Percentiles rank a stretch among this genome's conserved stretches.
These are phyloP conservation scores for Pseudonectria buxi DNA, from an alignment of 2,329 filamentous ascomycete genomes.

Conservation along the genomic window DNA sequence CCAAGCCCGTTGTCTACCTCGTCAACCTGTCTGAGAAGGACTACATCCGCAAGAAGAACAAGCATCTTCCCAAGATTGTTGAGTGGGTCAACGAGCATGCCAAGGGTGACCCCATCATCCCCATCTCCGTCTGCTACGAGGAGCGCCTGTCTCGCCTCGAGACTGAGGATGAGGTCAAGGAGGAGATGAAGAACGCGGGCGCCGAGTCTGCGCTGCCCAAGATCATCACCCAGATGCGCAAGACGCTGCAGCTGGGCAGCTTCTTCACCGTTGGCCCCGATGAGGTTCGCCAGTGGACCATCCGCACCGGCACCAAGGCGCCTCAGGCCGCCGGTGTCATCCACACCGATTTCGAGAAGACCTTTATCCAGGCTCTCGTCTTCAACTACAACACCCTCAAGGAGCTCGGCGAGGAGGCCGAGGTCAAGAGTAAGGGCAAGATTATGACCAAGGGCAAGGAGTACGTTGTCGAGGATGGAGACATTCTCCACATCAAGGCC, in stretches of 20 bases:
- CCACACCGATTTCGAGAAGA: slow-evolving; percentile 98
- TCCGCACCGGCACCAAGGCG: slow-evolving; percentile 93
- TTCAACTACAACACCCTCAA: slow-evolving; percentile 81
- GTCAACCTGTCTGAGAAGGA: slow-evolving; percentile 97
- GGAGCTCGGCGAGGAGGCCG: slow-evolving; percentile 81
- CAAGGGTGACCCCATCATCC: slow-evolving; percentile 81
- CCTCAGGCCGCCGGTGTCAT: slow-evolving; percentile 96
- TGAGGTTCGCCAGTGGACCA: slow-evolving; percentile 97
- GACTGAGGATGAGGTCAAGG: slow-evolving; percentile 66
- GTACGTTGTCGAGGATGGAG: slow-evolving; percentile 81
- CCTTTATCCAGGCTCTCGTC: slow-evolving; percentile 92
- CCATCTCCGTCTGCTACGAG: slow-evolving; percentile 87
- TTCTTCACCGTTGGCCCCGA: slow-evolving; percentile 97
- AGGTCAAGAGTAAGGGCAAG: slow-evolving; percentile 91
- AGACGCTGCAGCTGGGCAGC: slow-evolving; percentile 79
- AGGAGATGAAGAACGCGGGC: slow-evolving; percentile 83
- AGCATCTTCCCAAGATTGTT: slow-evolving; percentile 87
- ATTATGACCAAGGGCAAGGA: slow-evolving; percentile 98
- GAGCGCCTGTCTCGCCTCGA: slow-evolving; percentile 80
- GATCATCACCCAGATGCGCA: slow-evolving; percentile 87
- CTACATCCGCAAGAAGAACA: slow-evolving; percentile 99
- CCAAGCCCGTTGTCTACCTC: slow-evolving; percentile 94
- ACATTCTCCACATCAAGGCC: slow-evolving; percentile 81
- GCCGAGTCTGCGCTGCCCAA: slow-evolving; percentile 88
- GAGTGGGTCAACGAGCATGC: slow-evolving; percentile 95